Evolutionary conservation across 169 alveolate genomes (phyloP).

Genomic region (Perkinsus olseni): DNA sequence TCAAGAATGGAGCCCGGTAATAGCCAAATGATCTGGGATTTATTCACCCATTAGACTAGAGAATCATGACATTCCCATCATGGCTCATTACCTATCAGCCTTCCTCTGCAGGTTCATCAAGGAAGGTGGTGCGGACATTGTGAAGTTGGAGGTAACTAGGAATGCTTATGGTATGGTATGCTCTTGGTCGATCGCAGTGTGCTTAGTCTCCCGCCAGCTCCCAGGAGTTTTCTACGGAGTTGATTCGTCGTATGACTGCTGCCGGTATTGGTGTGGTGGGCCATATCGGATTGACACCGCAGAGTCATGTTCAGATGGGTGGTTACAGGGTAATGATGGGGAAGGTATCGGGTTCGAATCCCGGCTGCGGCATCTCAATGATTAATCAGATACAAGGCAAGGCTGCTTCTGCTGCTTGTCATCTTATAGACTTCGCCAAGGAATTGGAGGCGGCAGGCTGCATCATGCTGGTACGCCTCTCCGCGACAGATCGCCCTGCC

Average conservation of each 20-base stretch:
- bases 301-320: not conserved
- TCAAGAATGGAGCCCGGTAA: not conserved
- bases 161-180: too few species aligned
- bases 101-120: not conserved
- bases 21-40: not conserved
- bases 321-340: not conserved
- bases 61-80: too few species aligned
- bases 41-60: too few species aligned
- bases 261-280: not conserved
- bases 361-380: not conserved
- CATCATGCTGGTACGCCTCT: not conserved
- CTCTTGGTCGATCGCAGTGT: too few species aligned
- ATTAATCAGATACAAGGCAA: not conserved
- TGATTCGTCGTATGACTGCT: not conserved
- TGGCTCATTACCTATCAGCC: too few species aligned
- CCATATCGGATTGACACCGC: not conserved
- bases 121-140: not conserved
- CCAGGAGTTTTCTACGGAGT: not conserved
- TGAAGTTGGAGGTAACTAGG: not conserved
- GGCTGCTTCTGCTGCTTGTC: not conserved
- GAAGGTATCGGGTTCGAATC: too few species aligned
- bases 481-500: not conserved
- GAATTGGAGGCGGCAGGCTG: not conserved
- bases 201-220: not conserved
- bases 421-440: not conserved